Evolutionary conservation across 2,329 filamentous ascomycete species (phyloP).

Genomic region (Chaetomiaceae sp.): DNA sequence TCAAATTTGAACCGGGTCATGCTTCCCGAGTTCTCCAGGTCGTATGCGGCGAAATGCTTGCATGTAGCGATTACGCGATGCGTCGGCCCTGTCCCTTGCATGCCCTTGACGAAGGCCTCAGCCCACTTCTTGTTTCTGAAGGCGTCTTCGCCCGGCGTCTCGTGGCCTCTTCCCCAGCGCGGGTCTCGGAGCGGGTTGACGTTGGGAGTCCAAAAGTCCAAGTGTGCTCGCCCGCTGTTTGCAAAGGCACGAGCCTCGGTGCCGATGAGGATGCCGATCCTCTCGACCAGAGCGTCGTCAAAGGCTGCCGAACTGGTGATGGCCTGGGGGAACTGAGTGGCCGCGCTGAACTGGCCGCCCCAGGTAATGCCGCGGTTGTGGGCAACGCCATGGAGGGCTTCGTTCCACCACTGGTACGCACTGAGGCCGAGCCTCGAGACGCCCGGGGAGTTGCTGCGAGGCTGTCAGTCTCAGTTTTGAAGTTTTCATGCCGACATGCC

Average conservation of each 20-base stretch:
- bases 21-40: constrained; percentile 32
- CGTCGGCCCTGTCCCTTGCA: constrained; percentile 22
- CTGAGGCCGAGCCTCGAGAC: constrained; percentile 51
- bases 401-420: constrained; percentile 54
- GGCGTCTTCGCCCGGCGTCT: constrained; percentile 36
- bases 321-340: constrained; percentile 61
- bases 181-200: constrained; percentile 62
- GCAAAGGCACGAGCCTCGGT: constrained; percentile 61
- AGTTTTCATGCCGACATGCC: no score
- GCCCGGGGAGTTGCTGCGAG: constrained; percentile 36
- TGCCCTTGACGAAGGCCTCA: constrained; percentile 23
- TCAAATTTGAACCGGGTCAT: constrained; percentile 26
- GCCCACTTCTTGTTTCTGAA: constrained; percentile 25
- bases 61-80: constrained; percentile 46
- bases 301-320: constrained; percentile 59
- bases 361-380: constrained; percentile 49
- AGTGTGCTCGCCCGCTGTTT: constrained; percentile 50
- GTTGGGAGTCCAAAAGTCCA: constrained; percentile 62
- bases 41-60: constrained; percentile 57
- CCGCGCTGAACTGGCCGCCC: constrained; percentile 48
- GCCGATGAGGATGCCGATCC: constrained; percentile 36
- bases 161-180: constrained; percentile 56
- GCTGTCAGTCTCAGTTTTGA: neutral
- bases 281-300: constrained; percentile 53
- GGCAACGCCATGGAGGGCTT: constrained; percentile 55